A percentile compares a stretch with the other conserved stretches of the same genome.
Evolutionary conservation across 164 flowering plant species (phyloP).

Genomic region (Vitis labrusca): DNA sequence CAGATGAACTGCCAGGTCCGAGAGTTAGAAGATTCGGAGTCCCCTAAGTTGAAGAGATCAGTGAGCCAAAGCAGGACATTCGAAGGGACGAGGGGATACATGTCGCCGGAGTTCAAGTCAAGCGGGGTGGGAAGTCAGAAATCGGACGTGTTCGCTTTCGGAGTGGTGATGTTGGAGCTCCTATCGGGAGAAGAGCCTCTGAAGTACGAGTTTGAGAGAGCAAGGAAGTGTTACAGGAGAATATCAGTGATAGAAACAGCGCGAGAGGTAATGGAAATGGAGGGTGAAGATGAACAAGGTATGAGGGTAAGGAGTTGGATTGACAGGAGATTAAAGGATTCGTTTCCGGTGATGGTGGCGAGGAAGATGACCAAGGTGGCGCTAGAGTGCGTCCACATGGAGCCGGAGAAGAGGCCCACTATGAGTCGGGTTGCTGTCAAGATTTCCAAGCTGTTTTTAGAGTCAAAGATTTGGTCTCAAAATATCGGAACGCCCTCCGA

Average conservation of each 20-base stretch:
- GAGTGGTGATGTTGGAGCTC: slow-evolving; percentile 74
- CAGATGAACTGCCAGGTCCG: not conserved
- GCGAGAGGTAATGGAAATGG: slow-evolving; percentile 35
- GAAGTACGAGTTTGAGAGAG: slow-evolving; percentile 39
- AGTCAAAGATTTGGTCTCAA: slow-evolving; percentile 58
- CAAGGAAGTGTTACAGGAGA: slow-evolving; percentile 40
- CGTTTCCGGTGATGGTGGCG: slow-evolving; percentile 74
- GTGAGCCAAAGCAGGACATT: slow-evolving; percentile 34
- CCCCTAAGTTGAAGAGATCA: slow-evolving; percentile 15
- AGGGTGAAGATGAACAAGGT: slow-evolving; percentile 21
- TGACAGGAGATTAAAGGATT: slow-evolving; percentile 71
- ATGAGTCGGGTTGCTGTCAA: slow-evolving; percentile 57
- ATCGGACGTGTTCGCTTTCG: slow-evolving; percentile 70
- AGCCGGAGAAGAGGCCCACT: slow-evolving; percentile 62
- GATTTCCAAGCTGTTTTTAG: slow-evolving; percentile 62
- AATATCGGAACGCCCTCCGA: slow-evolving; percentile 37
- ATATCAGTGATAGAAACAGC: slow-evolving; percentile 57
- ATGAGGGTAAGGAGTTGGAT: slow-evolving; percentile 58
- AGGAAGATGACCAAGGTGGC: slow-evolving; percentile 54
- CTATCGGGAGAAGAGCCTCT: slow-evolving; percentile 67
- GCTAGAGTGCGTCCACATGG: slow-evolving; percentile 65
- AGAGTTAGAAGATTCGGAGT: not conserved
- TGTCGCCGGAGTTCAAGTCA: slow-evolving; percentile 68
- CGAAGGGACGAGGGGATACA: slow-evolving; percentile 74
- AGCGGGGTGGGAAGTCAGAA: slow-evolving; percentile 47